Conservation (phyloP, 805 yeast species). For the Candida krabiensis region DNA sequence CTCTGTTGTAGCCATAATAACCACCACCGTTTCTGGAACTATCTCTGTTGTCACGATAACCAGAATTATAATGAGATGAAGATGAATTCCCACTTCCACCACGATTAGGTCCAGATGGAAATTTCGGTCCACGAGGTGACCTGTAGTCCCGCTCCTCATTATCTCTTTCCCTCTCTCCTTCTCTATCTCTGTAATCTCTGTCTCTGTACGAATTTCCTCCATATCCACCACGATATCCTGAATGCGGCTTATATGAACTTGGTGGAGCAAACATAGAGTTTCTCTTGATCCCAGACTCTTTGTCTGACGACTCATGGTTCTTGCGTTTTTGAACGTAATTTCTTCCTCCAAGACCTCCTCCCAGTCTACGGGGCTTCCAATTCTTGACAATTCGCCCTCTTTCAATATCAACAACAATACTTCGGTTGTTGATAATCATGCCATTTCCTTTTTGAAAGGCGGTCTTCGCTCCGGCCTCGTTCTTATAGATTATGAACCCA, state of each 20-base stretch:
- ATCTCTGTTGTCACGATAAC: neutral
- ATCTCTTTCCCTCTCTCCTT: neutral
- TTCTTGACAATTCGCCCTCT: conserved; percentile 63
- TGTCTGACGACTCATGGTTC: neutral
- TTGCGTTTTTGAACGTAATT: conserved; percentile 10
- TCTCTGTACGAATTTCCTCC: conserved; percentile 2
- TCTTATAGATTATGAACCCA: conserved; percentile 73
- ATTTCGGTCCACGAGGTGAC: neutral
- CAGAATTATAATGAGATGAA: neutral
- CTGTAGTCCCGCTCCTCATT: no score
- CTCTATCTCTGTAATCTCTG: conserved; percentile 6
- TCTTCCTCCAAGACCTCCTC: conserved; percentile 90
- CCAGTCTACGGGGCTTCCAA: conserved; percentile 75
- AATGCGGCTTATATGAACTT: conserved; percentile 8
- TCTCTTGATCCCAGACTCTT: conserved; percentile 6
- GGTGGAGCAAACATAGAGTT: conserved; percentile 23
- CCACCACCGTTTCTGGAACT: neutral
- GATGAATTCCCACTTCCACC: neutral
- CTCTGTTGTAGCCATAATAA: neutral
- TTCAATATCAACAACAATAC: conserved; percentile 69
- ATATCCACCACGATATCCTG: conserved; percentile 1
- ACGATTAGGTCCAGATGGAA: conserved; percentile 1
- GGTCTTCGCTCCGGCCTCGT: conserved; percentile 55
- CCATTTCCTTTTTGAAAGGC: conserved; percentile 65
- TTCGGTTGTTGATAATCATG: conserved; percentile 48